A percentile compares a stretch with the other conserved stretches of the same genome.
These are phyloP conservation scores for Potentilla sterilis DNA, from an alignment of 306 rosid species.

Conservation along the genomic window DNA sequence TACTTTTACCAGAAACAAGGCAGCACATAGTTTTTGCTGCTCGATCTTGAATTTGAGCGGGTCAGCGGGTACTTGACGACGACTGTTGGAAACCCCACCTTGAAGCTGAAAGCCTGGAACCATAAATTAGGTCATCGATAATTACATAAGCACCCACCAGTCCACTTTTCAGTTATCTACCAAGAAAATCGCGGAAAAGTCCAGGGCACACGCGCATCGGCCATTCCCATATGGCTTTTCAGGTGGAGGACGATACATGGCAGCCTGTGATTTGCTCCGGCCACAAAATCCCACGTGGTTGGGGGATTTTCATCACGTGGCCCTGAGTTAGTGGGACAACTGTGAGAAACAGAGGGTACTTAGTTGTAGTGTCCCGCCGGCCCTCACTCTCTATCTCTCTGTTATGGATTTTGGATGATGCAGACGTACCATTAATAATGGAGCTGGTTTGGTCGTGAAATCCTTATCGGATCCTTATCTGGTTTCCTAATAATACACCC, in stretches of 20 bases:
- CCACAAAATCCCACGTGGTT: constrained; percentile 62
- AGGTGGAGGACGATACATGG: constrained; percentile 19
- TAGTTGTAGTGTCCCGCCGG: not conserved
- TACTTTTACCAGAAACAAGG: too few relatives aligned
- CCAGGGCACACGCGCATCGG: too few relatives aligned
- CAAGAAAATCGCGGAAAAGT: too few relatives aligned
- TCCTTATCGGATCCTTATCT: constrained; percentile 37
- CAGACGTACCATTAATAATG: constrained; percentile 22
- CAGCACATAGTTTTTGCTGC: too few relatives aligned
- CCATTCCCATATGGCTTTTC: too few relatives aligned
- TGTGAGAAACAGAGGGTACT: not conserved
- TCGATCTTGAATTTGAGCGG: not conserved
- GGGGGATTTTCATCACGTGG: constrained; percentile 47
- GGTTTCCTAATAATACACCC: not conserved
- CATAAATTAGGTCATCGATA: too few relatives aligned
- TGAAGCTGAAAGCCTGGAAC: too few relatives aligned
- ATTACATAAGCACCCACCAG: too few relatives aligned
- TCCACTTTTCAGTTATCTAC: too few relatives aligned
- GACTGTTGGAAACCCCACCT: too few relatives aligned
- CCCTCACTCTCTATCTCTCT: not conserved
- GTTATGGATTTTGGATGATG: constrained; percentile 37
- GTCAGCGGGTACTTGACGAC: too few relatives aligned
- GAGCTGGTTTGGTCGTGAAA: constrained; percentile 17
- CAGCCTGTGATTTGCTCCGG: constrained; percentile 6
- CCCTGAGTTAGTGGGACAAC: constrained; percentile 27